Evolutionary conservation across 2,329 filamentous ascomycete species (phyloP).

Genomic region (Capronia epimyces): DNA sequence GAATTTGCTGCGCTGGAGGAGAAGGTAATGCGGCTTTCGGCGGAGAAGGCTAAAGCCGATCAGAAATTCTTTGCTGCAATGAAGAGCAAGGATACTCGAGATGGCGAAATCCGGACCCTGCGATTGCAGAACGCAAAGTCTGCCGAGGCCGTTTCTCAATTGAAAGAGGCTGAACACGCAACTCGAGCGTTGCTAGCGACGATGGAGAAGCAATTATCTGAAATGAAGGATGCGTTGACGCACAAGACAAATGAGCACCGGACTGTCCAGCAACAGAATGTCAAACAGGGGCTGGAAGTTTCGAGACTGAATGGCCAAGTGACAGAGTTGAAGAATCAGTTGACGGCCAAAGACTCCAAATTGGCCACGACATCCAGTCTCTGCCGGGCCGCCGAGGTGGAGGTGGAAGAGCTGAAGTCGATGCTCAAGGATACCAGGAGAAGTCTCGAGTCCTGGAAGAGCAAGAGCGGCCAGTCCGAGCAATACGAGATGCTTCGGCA

Average conservation of each 20-base stretch:
- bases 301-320: constrained; percentile 66
- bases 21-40: constrained; percentile 64
- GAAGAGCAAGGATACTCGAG: constrained; percentile 83
- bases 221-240: constrained; percentile 73
- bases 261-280: constrained; percentile 64
- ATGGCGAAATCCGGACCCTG: constrained; percentile 71
- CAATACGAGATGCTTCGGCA: constrained; percentile 25
- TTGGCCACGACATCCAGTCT: constrained; percentile 58
- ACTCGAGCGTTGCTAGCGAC: constrained; percentile 72
- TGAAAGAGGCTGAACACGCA: constrained; percentile 83
- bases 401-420: constrained; percentile 73
- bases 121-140: constrained; percentile 81
- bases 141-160: constrained; percentile 83
- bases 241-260: constrained; percentile 66
- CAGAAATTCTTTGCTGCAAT: constrained; percentile 97
- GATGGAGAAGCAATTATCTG: constrained; percentile 82
- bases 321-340: constrained; percentile 65
- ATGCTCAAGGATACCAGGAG: constrained; percentile 73
- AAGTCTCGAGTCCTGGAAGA: constrained; percentile 77
- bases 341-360: constrained; percentile 70
- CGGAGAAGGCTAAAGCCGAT: constrained; percentile 93
- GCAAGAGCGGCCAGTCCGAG: constrained; percentile 28
- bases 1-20: constrained; percentile 74
- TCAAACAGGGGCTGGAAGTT: constrained; percentile 63
- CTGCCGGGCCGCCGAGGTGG: constrained; percentile 58